Evolutionary conservation across 371 early-diverging fungal species (phyloP), one percentile per base, ranked within the genome.

Genomic region (Syncephalis fuscata): DNA sequence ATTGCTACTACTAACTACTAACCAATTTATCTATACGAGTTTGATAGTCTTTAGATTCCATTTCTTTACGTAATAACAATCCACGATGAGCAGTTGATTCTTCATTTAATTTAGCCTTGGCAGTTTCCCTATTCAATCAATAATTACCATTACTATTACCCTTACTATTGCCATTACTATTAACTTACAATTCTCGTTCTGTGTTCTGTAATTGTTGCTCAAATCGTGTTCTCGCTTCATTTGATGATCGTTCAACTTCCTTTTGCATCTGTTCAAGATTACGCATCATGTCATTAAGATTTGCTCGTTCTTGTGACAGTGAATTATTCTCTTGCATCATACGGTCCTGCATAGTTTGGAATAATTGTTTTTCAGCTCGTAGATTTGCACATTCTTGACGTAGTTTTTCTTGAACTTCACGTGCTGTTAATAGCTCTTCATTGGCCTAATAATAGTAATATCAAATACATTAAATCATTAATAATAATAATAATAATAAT

Each of bases 321-420:
- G 62, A 56, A 47, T 70, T 57, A 48, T 62, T 65, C 47, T 77
- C 73, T 26, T 65, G 59, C 14, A 60, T 24, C 36, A 66, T 48
- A 11, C 70, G 61, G 0, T 57, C 46, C 52, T 73, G 71, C 39
- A 61, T 61, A 0, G 63, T 46, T 49, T 70, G 68, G 55, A 63
- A 63, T 19, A 71, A 22, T 2, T 68, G 61, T 45, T 60, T 58
- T 39, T 73, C 74, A 7, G 64, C 52, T 40, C 64, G 62, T 23
- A 68, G 39, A 42, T 70, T 63, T 40, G 62, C 59, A 23, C 62
- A 39, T 49, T 74, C 68, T 7, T 46, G 44, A 16, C 60, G 53
- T 36, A 70, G 57, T 17, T 67, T 58, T 8, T 52, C 39, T 5
- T 59, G 57, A 5, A 62, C 54, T 16, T 60, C 50, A 2, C 66